Evolutionary conservation across 805 yeast species (phyloP).

Genomic region (Metschnikowia cubensis): DNA sequence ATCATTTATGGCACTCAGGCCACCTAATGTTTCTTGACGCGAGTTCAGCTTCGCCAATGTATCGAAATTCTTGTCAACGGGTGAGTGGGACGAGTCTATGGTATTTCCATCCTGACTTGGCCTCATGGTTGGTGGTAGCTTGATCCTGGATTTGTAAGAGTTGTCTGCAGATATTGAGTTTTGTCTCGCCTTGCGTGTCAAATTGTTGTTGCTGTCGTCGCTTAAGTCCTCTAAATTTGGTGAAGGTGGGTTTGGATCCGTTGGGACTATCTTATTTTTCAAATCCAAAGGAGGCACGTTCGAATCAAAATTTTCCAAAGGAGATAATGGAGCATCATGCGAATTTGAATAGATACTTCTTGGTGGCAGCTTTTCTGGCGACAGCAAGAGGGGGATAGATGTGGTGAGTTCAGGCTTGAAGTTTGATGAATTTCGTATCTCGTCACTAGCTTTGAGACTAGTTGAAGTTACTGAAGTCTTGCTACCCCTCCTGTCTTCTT

Average conservation of each 20-base stretch:
- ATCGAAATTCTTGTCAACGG: background rate
- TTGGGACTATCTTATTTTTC: background rate
- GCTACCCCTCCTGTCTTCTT: conserved; percentile 8
- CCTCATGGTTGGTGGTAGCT: conserved; percentile 26
- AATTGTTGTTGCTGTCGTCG: background rate
- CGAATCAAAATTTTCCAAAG: background rate
- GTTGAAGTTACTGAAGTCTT: conserved; percentile 12
- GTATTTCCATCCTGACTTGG: background rate
- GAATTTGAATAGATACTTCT: background rate
- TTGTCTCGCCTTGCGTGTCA: conserved; percentile 11
- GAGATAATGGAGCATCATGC: background rate
- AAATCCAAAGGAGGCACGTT: background rate
- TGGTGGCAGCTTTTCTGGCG: background rate
- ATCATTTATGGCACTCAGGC: background rate
- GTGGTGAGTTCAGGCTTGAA: conserved; percentile 11
- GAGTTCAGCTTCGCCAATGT: background rate
- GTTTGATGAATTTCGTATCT: conserved; percentile 2
- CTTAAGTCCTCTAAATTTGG: background rate
- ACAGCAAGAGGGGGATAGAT: conserved; percentile 1
- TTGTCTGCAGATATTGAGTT: conserved; percentile 23
- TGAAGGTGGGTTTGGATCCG: background rate
- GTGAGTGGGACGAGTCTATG: background rate
- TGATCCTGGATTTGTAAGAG: conserved; percentile 31
- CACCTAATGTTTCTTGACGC: background rate
- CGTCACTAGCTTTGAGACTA: conserved; percentile 8